Conservation (phyloP, 1,284 basidiomycete species). For the Puccinia horiana region DNA sequence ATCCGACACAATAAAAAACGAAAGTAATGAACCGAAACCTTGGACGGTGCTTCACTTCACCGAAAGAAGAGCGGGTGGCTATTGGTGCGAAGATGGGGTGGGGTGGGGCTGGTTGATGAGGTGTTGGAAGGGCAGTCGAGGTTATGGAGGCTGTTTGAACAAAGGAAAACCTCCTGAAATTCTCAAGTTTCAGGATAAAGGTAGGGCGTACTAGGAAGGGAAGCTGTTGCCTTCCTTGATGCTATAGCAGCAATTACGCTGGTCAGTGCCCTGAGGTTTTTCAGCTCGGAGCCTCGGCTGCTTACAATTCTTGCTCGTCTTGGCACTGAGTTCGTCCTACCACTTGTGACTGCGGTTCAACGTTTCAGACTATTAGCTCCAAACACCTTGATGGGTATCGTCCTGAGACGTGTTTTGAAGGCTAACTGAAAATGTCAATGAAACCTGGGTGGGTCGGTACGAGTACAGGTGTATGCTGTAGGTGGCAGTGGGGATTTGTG, state of each 20-base stretch:
- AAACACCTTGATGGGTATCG: background rate
- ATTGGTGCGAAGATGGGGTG: conserved; percentile 19
- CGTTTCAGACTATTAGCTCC: conserved; percentile 7
- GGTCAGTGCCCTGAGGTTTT: conserved; percentile 15
- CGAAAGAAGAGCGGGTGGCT: conserved; percentile 17
- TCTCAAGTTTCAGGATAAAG: background rate
- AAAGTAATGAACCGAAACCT: background rate
- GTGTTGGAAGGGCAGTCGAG: conserved; percentile 26
- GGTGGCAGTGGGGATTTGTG: background rate
- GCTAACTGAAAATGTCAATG: background rate
- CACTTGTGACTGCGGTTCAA: background rate
- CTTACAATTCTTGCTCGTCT: background rate
- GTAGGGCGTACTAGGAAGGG: background rate
- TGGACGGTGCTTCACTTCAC: background rate
- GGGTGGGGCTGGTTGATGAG: conserved; percentile 22
- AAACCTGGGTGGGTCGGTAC: background rate
- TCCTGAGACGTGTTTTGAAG: conserved; percentile 30
- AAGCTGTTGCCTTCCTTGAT: background rate
- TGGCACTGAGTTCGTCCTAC: background rate
- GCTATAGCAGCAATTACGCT: background rate
- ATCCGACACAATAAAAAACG: conserved; percentile 13
- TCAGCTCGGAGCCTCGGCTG: background rate
- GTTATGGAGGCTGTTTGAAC: conserved; percentile 21
- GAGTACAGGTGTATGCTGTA: background rate
- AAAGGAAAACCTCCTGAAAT: conserved; percentile 7